phyloP scores from a whole-genome alignment of 495 filamentous ascomycete genomes.

The Chaetomium cochliodes region DNA sequence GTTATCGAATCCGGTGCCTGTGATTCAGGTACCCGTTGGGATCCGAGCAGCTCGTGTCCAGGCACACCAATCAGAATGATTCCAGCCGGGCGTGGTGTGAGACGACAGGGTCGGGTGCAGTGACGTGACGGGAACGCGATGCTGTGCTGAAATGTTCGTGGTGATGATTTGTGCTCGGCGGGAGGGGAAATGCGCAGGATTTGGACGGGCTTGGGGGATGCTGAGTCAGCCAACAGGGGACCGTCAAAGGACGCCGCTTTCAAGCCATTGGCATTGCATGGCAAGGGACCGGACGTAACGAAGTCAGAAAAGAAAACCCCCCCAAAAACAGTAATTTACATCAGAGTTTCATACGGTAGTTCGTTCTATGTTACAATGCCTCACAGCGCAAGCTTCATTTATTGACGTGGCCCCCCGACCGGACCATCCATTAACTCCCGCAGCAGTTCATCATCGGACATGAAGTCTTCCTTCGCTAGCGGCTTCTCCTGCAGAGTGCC shows the following conservation, averaged over 20 bases:
- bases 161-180: conserved; percentile 36
- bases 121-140: conserved; percentile 26
- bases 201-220: neutral
- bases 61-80: conserved; percentile 26
- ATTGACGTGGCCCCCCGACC: neutral
- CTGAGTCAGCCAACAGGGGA: conserved; percentile 30
- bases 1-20: neutral
- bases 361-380: conserved; percentile 17
- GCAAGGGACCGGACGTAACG: no score
- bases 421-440: neutral
- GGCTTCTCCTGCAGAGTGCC: conserved; percentile 3
- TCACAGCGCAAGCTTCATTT: neutral
- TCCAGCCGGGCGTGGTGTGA: conserved; percentile 22
- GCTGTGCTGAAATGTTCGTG: conserved; percentile 48
- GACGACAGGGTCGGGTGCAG: conserved; percentile 16
- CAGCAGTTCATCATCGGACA: conserved; percentile 19
- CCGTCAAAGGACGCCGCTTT: no score
- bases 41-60: conserved; percentile 8
- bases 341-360: no score
- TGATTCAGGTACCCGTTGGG: conserved; percentile 19
- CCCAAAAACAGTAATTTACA: conserved; percentile 14
- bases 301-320: no score
- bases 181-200: conserved; percentile 27
- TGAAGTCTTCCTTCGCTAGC: conserved; percentile 15
- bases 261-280: no score